A percentile compares a stretch with the other conserved stretches of the same genome.
Evolutionary conservation across 2,329 filamentous ascomycete species (phyloP).

Genomic region (Arthrobotrys conoides): DNA sequence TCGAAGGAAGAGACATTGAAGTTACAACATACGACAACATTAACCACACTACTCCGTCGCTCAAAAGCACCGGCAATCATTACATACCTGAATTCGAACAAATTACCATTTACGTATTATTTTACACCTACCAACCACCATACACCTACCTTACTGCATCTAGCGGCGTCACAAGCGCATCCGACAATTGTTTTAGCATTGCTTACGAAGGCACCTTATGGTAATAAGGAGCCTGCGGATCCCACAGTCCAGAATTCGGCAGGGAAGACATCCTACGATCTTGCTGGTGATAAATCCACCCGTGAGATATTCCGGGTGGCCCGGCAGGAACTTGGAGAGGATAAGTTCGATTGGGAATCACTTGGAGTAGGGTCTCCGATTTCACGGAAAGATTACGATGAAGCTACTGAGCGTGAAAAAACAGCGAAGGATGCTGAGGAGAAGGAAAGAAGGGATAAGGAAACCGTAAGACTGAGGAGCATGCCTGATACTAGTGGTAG

Average conservation of each 20-base stretch:
- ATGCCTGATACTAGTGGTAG: constrained; percentile 37
- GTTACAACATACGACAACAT: constrained; percentile 85
- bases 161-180: constrained; percentile 85
- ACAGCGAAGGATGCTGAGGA: constrained; percentile 76
- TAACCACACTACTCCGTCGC: constrained; percentile 87
- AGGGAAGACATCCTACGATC: constrained; percentile 86
- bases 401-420: constrained; percentile 78
- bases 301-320: constrained; percentile 93
- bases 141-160: constrained; percentile 81
- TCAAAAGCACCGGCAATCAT: constrained; percentile 90
- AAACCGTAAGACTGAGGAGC: constrained; percentile 74
- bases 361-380: constrained; percentile 81
- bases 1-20: constrained; percentile 88
- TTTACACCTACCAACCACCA: constrained; percentile 69
- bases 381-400: constrained; percentile 78
- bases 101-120: constrained; percentile 83
- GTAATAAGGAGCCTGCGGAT: constrained; percentile 71
- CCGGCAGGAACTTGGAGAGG: constrained; percentile 83
- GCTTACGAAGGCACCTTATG: constrained; percentile 75
- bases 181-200: constrained; percentile 83
- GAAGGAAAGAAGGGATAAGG: constrained; percentile 80
- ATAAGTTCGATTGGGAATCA: constrained; percentile 81
- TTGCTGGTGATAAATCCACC: constrained; percentile 86
- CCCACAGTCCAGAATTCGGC: constrained; percentile 80
- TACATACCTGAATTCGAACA: constrained; percentile 84